Evolutionary conservation across 2,329 filamentous ascomycete genomes (phyloP).

Genomic region (Fusarium multiceps): DNA sequence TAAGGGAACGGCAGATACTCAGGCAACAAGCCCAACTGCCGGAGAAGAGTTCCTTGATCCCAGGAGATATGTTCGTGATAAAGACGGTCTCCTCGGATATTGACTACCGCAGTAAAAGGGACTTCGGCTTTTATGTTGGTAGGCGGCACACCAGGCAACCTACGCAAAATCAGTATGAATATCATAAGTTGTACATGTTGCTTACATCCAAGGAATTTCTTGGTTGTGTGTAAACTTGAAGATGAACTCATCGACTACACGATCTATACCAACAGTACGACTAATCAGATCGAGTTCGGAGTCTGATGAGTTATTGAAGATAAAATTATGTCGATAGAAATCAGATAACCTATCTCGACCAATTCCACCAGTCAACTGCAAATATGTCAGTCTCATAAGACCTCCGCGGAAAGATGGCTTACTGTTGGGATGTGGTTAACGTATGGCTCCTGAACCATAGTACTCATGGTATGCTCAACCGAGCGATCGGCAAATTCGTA

Average conservation of each 20-base stretch:
- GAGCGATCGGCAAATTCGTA: conserved; percentile 77
- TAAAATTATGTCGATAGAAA: conserved; percentile 80
- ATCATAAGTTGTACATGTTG: conserved; percentile 4
- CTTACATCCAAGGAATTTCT: conserved; percentile 75
- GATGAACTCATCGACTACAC: conserved; percentile 78
- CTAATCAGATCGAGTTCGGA: conserved; percentile 75
- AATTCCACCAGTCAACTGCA: conserved; percentile 72
- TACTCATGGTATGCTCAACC: conserved; percentile 79
- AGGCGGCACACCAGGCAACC: conserved; percentile 65
- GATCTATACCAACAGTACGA: conserved; percentile 76
- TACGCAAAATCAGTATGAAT: not conserved
- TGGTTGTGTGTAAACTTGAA: conserved; percentile 72
- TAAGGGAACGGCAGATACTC: conserved; percentile 73
- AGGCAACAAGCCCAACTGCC: conserved; percentile 66
- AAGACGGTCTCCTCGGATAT: conserved; percentile 70
- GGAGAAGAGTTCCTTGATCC: conserved; percentile 73
- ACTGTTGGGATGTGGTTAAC: conserved; percentile 81
- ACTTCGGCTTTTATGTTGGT: conserved; percentile 66
- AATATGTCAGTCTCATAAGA: fast-evolving
- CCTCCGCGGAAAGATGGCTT: conserved; percentile 33
- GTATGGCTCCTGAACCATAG: conserved; percentile 83
- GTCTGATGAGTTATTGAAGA: conserved; percentile 77
- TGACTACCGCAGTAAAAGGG: conserved; percentile 71
- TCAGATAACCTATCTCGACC: conserved; percentile 70
- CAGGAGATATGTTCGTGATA: conserved; percentile 76